A percentile compares a stretch with the other conserved stretches of the same genome.
Conservation (phyloP, 768 basidiomycete species). For the Termitomyces sp. region DNA sequence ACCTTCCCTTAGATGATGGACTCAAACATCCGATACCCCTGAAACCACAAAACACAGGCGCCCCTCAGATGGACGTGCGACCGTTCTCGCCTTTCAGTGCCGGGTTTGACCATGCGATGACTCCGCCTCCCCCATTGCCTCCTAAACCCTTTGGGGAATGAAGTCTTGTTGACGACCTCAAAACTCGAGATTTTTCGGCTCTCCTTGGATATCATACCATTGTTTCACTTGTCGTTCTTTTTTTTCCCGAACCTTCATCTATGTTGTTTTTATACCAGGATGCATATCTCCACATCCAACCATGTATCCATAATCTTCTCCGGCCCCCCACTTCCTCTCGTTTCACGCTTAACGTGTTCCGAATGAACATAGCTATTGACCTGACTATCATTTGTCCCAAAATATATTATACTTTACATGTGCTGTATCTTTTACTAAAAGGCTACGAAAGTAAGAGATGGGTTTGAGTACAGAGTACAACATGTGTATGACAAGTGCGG, state of each 20-base stretch:
- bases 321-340: not conserved
- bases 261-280: not conserved
- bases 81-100: conserved; percentile 46
- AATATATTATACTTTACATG: conserved; percentile 17
- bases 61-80: conserved; percentile 27
- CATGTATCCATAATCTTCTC: not conserved
- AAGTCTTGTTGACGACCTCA: not conserved
- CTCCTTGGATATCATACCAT: not conserved
- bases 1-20: conserved; percentile 13
- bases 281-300: not conserved
- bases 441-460: not conserved
- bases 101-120: conserved; percentile 25
- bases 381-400: conserved; percentile 3
- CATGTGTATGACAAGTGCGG: not conserved
- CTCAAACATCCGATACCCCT: conserved; percentile 13
- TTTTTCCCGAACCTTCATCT: not conserved
- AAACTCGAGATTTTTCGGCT: not conserved
- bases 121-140: conserved; percentile 30
- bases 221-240: not conserved
- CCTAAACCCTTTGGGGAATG: conserved; percentile 25
- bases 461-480: not conserved
- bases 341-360: not conserved
- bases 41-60: conserved; percentile 1
- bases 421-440: conserved; percentile 6
- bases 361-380: not conserved